Evolutionary conservation across 2,329 filamentous ascomycete species (phyloP).

Genomic region (Penicillium sp.): DNA sequence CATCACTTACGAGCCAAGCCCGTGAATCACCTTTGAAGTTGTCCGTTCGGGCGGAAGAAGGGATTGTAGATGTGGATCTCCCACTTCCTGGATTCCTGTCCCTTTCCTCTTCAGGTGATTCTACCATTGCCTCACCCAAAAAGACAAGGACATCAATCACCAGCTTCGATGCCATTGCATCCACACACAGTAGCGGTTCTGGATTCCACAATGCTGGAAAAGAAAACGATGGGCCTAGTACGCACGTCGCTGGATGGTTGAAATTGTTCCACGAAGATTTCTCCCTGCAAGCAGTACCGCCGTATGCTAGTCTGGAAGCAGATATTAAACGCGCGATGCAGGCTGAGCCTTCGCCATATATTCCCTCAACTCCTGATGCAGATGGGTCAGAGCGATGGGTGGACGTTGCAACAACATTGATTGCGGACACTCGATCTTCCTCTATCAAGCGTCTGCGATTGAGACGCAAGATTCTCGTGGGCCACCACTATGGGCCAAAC

Average conservation of each 20-base stretch:
- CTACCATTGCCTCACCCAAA: constrained; percentile 43
- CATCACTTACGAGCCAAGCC: constrained; percentile 29
- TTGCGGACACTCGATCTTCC: constrained; percentile 56
- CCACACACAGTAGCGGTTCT: constrained; percentile 43
- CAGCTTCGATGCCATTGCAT: constrained; percentile 52
- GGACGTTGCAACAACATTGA: constrained; percentile 57
- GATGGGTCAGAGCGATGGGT: constrained; percentile 51
- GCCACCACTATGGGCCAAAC: constrained; percentile 18
- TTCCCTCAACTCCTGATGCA: constrained; percentile 35
- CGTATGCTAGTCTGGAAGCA: constrained; percentile 52
- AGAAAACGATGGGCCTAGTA: constrained; percentile 48
- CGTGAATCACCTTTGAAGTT: constrained; percentile 52
- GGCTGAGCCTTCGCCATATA: constrained; percentile 49
- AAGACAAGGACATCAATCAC: constrained; percentile 50
- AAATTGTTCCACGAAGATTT: constrained; percentile 60
- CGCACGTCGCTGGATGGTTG: constrained; percentile 60
- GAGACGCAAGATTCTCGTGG: constrained; percentile 45
- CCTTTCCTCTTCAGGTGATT: constrained; percentile 47
- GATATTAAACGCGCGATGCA: constrained; percentile 59
- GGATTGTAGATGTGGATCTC: constrained; percentile 61
- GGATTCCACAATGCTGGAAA: constrained; percentile 32
- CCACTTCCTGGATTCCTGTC: constrained; percentile 54
- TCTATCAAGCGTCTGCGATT: constrained; percentile 58
- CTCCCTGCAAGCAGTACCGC: constrained; percentile 57
- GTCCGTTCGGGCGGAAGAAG: constrained; percentile 58